Percentiles rank a stretch among this genome's conserved stretches.
These are phyloP conservation scores for Dentipellis fragilis DNA, from an alignment of 768 basidiomycete genomes.

Conservation along the genomic window DNA sequence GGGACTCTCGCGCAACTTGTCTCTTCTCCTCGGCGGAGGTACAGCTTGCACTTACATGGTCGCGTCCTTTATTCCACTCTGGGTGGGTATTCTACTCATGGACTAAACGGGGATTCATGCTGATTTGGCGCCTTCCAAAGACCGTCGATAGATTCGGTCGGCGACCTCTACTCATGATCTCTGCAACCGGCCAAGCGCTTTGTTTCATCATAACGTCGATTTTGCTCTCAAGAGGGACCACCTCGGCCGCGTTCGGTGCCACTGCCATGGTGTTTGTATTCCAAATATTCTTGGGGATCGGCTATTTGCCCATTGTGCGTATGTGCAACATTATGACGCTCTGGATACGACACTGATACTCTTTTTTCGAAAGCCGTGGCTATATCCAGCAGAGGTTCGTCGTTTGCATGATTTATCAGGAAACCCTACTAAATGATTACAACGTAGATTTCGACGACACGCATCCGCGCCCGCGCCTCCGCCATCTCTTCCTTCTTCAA, in stretches of 20 bases:
- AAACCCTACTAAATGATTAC: neutral
- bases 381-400: neutral
- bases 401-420: too few relatives aligned
- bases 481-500: slow-evolving; percentile 21
- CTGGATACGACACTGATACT: neutral
- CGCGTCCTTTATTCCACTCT: neutral
- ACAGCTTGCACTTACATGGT: neutral
- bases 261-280: slow-evolving; percentile 32
- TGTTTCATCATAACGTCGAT: slow-evolving; percentile 28
- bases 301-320: slow-evolving; percentile 26
- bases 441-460: slow-evolving; percentile 24
- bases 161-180: slow-evolving; percentile 27
- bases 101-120: neutral
- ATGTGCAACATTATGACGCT: slow-evolving; percentile 6
- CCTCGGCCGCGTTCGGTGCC: slow-evolving; percentile 25
- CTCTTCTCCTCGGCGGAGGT: neutral
- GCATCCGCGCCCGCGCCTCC: slow-evolving; percentile 26
- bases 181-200: slow-evolving; percentile 26
- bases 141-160: slow-evolving; percentile 5
- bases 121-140: neutral
- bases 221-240: slow-evolving; percentile 25
- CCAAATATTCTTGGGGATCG: slow-evolving; percentile 31
- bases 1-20: neutral
- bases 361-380: neutral
- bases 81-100: neutral